Evolutionary conservation across 192 early-diverging fungal species (phyloP).

Genomic region (Gorgonomyces haynaldii): DNA sequence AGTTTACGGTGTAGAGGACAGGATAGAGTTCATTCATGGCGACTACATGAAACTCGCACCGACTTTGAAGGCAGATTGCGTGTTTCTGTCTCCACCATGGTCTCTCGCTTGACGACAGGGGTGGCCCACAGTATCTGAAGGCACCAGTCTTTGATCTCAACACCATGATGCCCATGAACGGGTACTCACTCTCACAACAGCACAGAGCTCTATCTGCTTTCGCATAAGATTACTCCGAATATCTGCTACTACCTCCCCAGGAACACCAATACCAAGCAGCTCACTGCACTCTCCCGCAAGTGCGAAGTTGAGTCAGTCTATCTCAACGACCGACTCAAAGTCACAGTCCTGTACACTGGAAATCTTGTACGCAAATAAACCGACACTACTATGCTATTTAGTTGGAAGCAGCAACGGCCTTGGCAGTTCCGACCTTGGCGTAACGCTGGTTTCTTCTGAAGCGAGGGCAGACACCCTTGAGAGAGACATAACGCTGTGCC

Average conservation of each 20-base stretch:
- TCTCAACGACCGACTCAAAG: conserved; percentile 55
- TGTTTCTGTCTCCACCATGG: conserved; percentile 95
- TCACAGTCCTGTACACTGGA: conserved; percentile 68
- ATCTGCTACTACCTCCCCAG: conserved; percentile 80
- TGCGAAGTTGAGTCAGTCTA: conserved; percentile 80
- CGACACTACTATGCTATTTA: too few relatives aligned
- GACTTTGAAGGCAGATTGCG: conserved; percentile 61
- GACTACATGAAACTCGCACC: conserved; percentile 71
- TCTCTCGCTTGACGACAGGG: too few relatives aligned
- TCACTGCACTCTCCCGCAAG: conserved; percentile 31
- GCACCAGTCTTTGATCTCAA: conserved; percentile 53
- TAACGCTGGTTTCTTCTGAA: conserved; percentile 97
- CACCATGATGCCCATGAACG: conserved; percentile 61
- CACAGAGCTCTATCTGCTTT: conserved; percentile 46
- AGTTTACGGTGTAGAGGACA: conserved; percentile 81
- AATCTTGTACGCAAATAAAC: conserved; percentile 36
- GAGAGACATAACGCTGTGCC: conserved; percentile 74
- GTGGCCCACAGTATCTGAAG: conserved; percentile 66
- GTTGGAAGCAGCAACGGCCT: too few relatives aligned
- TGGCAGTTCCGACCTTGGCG: too few relatives aligned
- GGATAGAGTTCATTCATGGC: conserved; percentile 88
- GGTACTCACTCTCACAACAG: conserved; percentile 38
- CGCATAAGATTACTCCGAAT: conserved; percentile 56
- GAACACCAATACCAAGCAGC: conserved; percentile 60
- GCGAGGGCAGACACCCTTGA: conserved; percentile 89